phyloP scores from a whole-genome alignment of 192 early-diverging fungal genomes.

The Coemansia furcata region DNA sequence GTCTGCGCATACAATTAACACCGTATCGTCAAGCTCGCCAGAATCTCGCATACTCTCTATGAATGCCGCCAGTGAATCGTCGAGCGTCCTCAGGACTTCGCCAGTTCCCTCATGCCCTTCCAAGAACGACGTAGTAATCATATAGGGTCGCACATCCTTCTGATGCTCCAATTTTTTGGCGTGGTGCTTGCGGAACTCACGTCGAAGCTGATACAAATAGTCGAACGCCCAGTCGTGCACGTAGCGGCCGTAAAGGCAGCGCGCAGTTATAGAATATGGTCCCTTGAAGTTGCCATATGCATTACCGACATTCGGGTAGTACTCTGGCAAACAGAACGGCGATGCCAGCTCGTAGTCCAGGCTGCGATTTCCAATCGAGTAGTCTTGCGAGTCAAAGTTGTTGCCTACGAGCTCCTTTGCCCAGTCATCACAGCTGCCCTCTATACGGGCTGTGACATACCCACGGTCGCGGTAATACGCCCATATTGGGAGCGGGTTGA shows the following conservation, averaged over 20 bases:
- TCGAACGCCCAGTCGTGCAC: conserved; percentile 47
- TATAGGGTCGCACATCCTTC: conserved; percentile 28
- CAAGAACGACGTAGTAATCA: conserved; percentile 29
- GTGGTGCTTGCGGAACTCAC: conserved; percentile 9
- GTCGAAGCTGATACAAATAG: conserved; percentile 31
- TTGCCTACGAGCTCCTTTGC: conserved; percentile 39
- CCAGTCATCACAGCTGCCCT: conserved; percentile 58
- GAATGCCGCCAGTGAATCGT: conserved; percentile 25
- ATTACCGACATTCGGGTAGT: conserved; percentile 48
- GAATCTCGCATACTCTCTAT: conserved; percentile 20
- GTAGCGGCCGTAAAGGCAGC: conserved; percentile 42
- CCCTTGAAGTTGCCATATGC: conserved; percentile 57
- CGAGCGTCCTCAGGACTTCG: conserved; percentile 36
- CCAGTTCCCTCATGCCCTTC: conserved; percentile 50
- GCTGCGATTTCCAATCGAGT: conserved; percentile 30
- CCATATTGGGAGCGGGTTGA: conserved; percentile 56
- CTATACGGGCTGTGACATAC: conserved; percentile 54
- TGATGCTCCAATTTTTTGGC: neutral
- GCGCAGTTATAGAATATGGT: conserved; percentile 38
- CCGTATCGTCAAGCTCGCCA: conserved; percentile 42
- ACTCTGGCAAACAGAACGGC: conserved; percentile 60
- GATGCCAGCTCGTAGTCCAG: conserved; percentile 56
- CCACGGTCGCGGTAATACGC: conserved; percentile 57
- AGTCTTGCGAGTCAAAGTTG: conserved; percentile 19
- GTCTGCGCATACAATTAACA: conserved; percentile 31